phyloP scores from a whole-genome alignment of 768 basidiomycete genomes.

The Tricholoma hemisulphureum region DNA sequence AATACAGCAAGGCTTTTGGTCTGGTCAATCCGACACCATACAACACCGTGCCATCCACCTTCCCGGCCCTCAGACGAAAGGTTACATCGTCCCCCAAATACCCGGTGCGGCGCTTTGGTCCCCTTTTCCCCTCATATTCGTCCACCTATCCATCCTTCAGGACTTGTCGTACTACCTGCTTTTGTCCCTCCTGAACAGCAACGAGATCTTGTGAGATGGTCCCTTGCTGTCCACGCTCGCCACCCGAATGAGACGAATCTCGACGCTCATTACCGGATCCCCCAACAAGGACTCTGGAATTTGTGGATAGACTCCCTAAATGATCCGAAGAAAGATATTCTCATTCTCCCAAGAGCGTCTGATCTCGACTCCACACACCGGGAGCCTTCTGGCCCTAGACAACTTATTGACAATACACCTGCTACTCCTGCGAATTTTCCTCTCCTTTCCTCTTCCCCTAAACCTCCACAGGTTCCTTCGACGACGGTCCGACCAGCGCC shows the following conservation, averaged over 20 bases:
- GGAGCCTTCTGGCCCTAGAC: slow-evolving; percentile 52
- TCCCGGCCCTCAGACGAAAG: slow-evolving; percentile 26
- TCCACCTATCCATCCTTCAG: slow-evolving; percentile 42
- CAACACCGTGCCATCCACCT: slow-evolving; percentile 32
- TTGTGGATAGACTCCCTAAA: slow-evolving; percentile 39
- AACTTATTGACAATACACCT: slow-evolving; percentile 71
- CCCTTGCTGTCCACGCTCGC: slow-evolving; percentile 72
- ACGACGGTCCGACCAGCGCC: slow-evolving; percentile 48
- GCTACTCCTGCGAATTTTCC: slow-evolving; percentile 57
- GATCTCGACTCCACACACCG: slow-evolving; percentile 17
- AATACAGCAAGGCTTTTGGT: slow-evolving; percentile 46
- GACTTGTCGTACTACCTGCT: slow-evolving; percentile 80
- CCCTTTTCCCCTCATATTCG: slow-evolving; percentile 7
- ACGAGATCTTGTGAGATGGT: slow-evolving; percentile 65
- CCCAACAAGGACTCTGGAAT: slow-evolving; percentile 77
- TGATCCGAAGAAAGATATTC: slow-evolving; percentile 29
- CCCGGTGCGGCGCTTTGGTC: slow-evolving; percentile 46
- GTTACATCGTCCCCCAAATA: slow-evolving; percentile 49
- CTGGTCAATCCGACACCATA: slow-evolving; percentile 40
- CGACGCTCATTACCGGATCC: slow-evolving; percentile 81
- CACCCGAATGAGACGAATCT: slow-evolving; percentile 88
- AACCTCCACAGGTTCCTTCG: slow-evolving; percentile 66
- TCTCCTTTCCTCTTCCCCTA: slow-evolving; percentile 51
- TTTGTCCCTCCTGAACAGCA: slow-evolving; percentile 67
- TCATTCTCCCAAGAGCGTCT: slow-evolving; percentile 48